Percentiles rank a stretch among this genome's conserved stretches.
Conservation (phyloP, 2,329 filamentous ascomycete species). For the Tolypocladium amazonense region DNA sequence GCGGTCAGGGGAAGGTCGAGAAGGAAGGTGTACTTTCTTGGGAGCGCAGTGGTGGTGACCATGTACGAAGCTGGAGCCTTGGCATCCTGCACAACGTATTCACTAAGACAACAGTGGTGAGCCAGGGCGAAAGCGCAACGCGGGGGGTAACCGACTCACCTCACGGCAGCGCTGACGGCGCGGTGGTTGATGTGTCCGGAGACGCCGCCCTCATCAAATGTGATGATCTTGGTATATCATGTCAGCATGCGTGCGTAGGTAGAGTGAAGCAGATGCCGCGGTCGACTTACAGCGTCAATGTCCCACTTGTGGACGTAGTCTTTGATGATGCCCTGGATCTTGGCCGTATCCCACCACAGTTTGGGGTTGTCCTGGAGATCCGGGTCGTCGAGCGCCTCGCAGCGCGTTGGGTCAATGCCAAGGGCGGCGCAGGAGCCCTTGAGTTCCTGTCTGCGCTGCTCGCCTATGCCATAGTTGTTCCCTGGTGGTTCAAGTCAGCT, state of each 20-base stretch:
- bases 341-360: slow-evolving; percentile 24
- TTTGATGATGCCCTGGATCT: slow-evolving; percentile 20
- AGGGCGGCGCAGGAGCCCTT: slow-evolving; percentile 17
- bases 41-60: slow-evolving; percentile 22
- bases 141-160: slow-evolving; percentile 12
- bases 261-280: not conserved
- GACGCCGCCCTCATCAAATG: slow-evolving; percentile 27
- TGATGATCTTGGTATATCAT: slow-evolving; percentile 22
- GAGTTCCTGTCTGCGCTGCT: slow-evolving; percentile 15
- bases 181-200: slow-evolving; percentile 29
- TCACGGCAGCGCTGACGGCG: slow-evolving; percentile 26
- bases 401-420: slow-evolving; percentile 15
- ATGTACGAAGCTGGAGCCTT: slow-evolving; percentile 22
- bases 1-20: slow-evolving; percentile 25
- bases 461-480: slow-evolving; percentile 20
- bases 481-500: slow-evolving; percentile 4
- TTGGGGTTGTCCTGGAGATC: slow-evolving; percentile 26
- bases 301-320: slow-evolving; percentile 24
- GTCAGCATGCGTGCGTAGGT: not conserved
- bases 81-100: slow-evolving; percentile 16
- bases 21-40: slow-evolving; percentile 27
- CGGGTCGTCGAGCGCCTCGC: slow-evolving; percentile 20
- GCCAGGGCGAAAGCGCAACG: not conserved
- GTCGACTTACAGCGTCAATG: slow-evolving; percentile 19
- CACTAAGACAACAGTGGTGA: slow-evolving; percentile 6